Conservation (phyloP, 2,329 filamentous ascomycete genomes). For the Sporothrix globosa region DNA sequence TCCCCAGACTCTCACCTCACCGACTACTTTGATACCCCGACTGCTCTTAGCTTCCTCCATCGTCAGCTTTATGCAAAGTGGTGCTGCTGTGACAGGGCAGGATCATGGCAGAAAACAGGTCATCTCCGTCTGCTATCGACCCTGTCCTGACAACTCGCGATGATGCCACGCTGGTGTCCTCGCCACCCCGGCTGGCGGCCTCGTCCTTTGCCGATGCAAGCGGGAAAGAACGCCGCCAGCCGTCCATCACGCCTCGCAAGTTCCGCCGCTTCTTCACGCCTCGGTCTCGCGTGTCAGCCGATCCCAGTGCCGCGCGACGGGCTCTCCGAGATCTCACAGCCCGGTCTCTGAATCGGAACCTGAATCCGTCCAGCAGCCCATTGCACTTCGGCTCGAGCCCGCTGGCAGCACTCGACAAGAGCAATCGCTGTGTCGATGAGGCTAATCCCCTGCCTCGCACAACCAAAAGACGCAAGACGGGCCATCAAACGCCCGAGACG, state of each 20-base stretch:
- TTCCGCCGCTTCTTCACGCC: slow-evolving; percentile 60
- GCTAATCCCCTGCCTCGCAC: slow-evolving; percentile 38
- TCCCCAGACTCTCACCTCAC: background rate
- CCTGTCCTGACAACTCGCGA: slow-evolving; percentile 19
- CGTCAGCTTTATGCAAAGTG: background rate
- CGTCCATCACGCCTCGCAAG: slow-evolving; percentile 59
- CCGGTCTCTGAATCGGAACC: slow-evolving; percentile 47
- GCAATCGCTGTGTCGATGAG: slow-evolving; percentile 32
- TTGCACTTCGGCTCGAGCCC: slow-evolving; percentile 41
- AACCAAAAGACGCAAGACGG: slow-evolving; percentile 47
- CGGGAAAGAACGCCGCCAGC: slow-evolving; percentile 53
- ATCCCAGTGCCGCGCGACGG: slow-evolving; percentile 46
- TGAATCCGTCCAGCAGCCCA: slow-evolving; percentile 43
- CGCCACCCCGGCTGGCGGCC: slow-evolving; percentile 39
- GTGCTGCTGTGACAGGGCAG: slow-evolving; percentile 14
- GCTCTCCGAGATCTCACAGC: slow-evolving; percentile 50
- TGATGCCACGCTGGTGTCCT: slow-evolving; percentile 33
- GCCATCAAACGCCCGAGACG: slow-evolving; percentile 47
- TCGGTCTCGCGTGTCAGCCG: slow-evolving; percentile 47
- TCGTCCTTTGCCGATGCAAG: slow-evolving; percentile 18
- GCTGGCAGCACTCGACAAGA: slow-evolving; percentile 42
- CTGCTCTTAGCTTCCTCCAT: background rate
- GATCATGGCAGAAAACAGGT: slow-evolving; percentile 37
- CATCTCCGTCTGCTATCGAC: slow-evolving; percentile 26
- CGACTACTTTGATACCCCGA: background rate